Conservation (phyloP, 306 rosid genomes). For the Crotalaria pallida region DNA sequence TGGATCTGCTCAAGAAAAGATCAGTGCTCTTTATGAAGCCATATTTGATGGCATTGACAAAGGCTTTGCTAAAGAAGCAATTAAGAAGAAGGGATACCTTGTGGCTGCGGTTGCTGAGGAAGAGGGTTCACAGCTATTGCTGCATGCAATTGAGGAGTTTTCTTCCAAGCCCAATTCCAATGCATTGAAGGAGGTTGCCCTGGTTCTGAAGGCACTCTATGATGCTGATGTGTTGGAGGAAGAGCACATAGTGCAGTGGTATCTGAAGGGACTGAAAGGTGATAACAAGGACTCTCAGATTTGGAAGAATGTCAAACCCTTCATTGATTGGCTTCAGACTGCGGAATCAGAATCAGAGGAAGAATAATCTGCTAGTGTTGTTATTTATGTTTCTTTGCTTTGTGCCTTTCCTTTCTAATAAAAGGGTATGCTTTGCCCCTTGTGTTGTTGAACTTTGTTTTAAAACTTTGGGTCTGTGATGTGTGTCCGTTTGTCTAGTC, state of each 20-base stretch:
- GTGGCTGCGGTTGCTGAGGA: conserved; percentile 38
- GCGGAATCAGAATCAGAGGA: conserved; percentile 66
- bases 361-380: conserved; percentile 13
- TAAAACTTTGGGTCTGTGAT: not conserved
- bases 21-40: conserved; percentile 45
- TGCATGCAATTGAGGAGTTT: conserved; percentile 41
- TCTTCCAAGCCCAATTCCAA: conserved; percentile 25
- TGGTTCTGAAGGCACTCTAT: conserved; percentile 51
- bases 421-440: conserved; percentile 18
- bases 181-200: conserved; percentile 51
- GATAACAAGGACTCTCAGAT: conserved; percentile 37
- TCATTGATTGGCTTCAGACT: conserved; percentile 59
- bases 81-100: conserved; percentile 40
- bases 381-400: not conserved
- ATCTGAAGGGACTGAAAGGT: conserved; percentile 41
- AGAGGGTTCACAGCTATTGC: conserved; percentile 34
- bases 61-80: conserved; percentile 46
- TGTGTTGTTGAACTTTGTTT: not conserved
- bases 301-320: conserved; percentile 55
- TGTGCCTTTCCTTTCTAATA: conserved; percentile 16
- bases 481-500: not conserved
- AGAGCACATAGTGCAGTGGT: conserved; percentile 50
- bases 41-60: conserved; percentile 37
- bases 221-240: conserved; percentile 57
- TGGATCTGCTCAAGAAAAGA: conserved; percentile 44